Conservation (phyloP, 83 land plant species). For the Larix sibirica region DNA sequence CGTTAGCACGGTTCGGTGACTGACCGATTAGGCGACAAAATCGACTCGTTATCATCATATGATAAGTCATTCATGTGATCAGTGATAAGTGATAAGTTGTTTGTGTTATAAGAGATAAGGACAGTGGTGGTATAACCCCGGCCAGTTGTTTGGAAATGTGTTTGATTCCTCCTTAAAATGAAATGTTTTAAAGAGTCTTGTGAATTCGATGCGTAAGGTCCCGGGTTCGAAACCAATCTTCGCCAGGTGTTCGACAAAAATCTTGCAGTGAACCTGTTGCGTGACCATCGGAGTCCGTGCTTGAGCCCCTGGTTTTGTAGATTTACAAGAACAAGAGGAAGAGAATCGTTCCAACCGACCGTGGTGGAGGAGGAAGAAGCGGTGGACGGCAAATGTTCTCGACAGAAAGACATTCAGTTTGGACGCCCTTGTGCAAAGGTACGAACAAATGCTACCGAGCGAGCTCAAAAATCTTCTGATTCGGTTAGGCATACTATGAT, state of each 20-base stretch:
- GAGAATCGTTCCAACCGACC: background rate
- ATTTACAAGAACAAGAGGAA: background rate
- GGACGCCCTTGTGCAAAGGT: background rate
- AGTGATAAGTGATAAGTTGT: background rate
- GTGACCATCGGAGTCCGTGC: background rate
- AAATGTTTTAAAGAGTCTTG: too few relatives aligned
- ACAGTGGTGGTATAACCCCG: slow-evolving; percentile 19
- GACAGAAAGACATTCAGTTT: background rate
- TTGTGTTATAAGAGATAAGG: slow-evolving; percentile 1
- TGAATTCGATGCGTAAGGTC: slow-evolving; percentile 31
- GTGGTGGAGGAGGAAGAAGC: background rate
- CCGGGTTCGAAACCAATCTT: background rate
- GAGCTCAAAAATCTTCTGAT: background rate
- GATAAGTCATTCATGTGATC: background rate
- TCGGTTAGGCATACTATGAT: background rate
- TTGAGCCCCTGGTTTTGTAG: background rate
- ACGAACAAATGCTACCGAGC: background rate
- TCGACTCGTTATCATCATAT: background rate
- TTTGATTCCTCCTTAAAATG: background rate
- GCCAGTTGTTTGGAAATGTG: slow-evolving; percentile 22
- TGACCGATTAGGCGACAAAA: slow-evolving; percentile 11
- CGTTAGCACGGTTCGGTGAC: slow-evolving; percentile 1
- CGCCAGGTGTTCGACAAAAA: background rate
- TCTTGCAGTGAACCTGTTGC: background rate
- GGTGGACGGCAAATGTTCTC: background rate